Conservation (phyloP, 371 early-diverging fungal genomes). For the Lichtheimia corymbifera region DNA sequence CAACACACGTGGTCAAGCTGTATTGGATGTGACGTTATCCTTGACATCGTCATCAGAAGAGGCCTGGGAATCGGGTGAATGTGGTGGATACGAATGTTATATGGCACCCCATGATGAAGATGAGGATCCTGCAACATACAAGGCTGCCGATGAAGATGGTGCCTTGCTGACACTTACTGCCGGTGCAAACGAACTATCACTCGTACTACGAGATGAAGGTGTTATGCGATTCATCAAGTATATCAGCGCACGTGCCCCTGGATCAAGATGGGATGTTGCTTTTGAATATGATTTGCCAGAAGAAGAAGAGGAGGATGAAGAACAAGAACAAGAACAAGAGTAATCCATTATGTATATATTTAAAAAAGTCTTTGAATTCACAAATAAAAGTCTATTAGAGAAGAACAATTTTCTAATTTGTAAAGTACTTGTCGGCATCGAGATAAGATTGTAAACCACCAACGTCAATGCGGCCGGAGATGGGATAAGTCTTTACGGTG, state of each 20-base stretch:
- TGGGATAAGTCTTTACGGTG: slow-evolving; percentile 40
- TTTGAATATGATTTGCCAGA: slow-evolving; percentile 59
- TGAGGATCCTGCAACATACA: slow-evolving; percentile 73
- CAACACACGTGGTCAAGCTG: slow-evolving; percentile 40
- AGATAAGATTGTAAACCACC: slow-evolving; percentile 56
- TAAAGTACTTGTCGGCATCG: slow-evolving; percentile 56
- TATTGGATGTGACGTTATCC: slow-evolving; percentile 62
- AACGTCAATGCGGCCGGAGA: slow-evolving; percentile 65
- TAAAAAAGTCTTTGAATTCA: not conserved
- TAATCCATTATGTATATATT: not conserved
- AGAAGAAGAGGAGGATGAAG: slow-evolving; percentile 26
- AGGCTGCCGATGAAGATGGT: slow-evolving; percentile 61
- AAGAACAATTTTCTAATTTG: not conserved
- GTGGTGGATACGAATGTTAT: slow-evolving; percentile 80
- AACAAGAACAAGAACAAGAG: slow-evolving; percentile 9
- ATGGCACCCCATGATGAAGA: slow-evolving; percentile 69
- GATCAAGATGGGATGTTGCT: slow-evolving; percentile 78
- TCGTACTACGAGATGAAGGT: slow-evolving; percentile 71
- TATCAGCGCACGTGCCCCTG: slow-evolving; percentile 68
- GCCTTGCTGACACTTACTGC: slow-evolving; percentile 70
- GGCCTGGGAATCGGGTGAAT: slow-evolving; percentile 62
- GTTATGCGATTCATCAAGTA: slow-evolving; percentile 80
- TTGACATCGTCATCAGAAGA: slow-evolving; percentile 33
- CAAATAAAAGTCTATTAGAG: not conserved
- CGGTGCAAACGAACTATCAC: slow-evolving; percentile 59